Base-by-base conservation (phyloP, 345 rosid genomes). In the Toxicodendron radicans region DNA sequence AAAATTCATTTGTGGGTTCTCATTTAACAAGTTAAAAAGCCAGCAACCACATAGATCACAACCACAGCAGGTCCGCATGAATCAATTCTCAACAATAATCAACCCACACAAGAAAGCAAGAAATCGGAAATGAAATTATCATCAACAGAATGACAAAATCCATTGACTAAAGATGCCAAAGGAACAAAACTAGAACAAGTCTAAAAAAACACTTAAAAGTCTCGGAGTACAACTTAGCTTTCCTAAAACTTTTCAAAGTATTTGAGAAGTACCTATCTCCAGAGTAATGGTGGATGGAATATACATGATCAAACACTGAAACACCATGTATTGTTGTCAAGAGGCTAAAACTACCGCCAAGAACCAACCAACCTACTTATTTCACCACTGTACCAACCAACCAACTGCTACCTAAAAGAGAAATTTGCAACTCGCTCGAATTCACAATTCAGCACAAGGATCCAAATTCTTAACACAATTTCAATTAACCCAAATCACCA, bases 221-320 rank as follows among this genome's bases (percentile, higher is more conserved):
- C 82, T 83, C 74, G 66, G 70, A 77, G 71, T 75, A 69, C 80
- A 78, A 52, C 72, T 70, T 83, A 57, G 78, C 56, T 78, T 78
- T 70, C 83, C 84, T 78, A 71, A 67, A 73, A 65, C 70, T 45
- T 38, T 38, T 78, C 64, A 56, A 77, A 77, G 60, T 77, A 58
- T 73, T 76, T 73, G 67, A 66, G 52, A 80, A 73, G 71, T 83
- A 80, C 83, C 86, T 78, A 78, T 77, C 82, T 72, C 71, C 70
- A 75, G 63, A 71, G 81, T 78, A 77, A 62, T 38, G 32, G 81
- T 53, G 70, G 80, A 71, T 32, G 51, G 83, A 79, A 79, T 74
- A 62, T 83, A 83, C 86, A 83, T 49, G 79, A 75, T 74, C 66
- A 52, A 33, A 70, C 58, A 41, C 46, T 45, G 79, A 71, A 38